Conservation (phyloP, 495 filamentous ascomycete species). For the Penicillium waksmanii region DNA sequence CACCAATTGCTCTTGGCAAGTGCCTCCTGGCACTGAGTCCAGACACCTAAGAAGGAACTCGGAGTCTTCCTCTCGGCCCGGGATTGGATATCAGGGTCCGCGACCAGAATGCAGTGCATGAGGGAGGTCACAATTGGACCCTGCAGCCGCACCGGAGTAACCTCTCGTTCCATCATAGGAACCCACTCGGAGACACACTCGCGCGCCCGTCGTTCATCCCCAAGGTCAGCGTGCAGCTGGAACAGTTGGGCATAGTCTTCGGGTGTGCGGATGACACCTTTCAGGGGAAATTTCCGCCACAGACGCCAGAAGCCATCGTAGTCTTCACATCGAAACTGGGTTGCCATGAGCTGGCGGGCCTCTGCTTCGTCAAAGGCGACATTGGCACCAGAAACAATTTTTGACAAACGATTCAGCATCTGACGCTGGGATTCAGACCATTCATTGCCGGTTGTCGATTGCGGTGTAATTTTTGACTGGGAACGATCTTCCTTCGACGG, state of each 20-base stretch:
- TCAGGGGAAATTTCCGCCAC: conserved; percentile 60
- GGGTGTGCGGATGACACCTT: conserved; percentile 51
- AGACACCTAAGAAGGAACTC: conserved; percentile 31
- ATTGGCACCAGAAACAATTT: conserved; percentile 38
- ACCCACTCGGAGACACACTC: conserved; percentile 54
- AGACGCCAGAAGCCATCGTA: conserved; percentile 64
- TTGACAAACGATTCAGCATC: conserved; percentile 24
- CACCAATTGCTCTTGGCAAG: conserved; percentile 7
- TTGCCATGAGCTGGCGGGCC: conserved; percentile 52
- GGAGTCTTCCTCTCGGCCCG: conserved; percentile 23
- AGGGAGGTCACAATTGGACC: conserved; percentile 46
- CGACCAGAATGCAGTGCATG: conserved; percentile 55
- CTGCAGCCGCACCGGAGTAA: conserved; percentile 50
- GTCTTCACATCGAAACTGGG: conserved; percentile 38
- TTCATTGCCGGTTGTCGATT: not conserved
- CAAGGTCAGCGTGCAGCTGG: conserved; percentile 49
- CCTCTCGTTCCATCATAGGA: conserved; percentile 62
- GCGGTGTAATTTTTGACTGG: not conserved
- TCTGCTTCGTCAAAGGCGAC: conserved; percentile 53
- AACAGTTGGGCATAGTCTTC: conserved; percentile 62
- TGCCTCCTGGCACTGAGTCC: conserved; percentile 36
- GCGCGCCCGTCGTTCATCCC: conserved; percentile 49
- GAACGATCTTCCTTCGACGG: conserved; percentile 17
- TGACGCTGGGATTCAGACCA: conserved; percentile 22
- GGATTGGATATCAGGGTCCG: conserved; percentile 50